phyloP scores from a whole-genome alignment of 2,329 filamentous ascomycete genomes.

The Biscogniauxia mediterranea region DNA sequence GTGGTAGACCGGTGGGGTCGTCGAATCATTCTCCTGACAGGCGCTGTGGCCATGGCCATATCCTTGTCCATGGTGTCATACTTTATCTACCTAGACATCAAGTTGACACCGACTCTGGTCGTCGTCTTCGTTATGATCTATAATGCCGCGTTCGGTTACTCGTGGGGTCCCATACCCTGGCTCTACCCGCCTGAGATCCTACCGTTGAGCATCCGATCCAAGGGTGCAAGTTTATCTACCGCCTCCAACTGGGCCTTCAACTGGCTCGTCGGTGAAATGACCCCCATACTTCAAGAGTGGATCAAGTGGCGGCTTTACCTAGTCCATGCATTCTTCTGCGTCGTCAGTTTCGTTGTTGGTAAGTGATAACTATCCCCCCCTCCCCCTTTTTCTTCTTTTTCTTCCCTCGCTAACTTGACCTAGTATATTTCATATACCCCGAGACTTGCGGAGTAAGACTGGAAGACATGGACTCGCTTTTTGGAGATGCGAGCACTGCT shows the following conservation, averaged over 20 bases:
- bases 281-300: conserved; percentile 84
- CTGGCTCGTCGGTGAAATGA: conserved; percentile 94
- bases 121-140: conserved; percentile 98
- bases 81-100: conserved; percentile 86
- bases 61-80: conserved; percentile 90
- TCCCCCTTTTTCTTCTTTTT: no score
- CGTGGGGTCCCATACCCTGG: conserved; percentile 97
- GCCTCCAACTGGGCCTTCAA: conserved; percentile 99
- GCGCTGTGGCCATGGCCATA: conserved; percentile 84
- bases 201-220: conserved; percentile 92
- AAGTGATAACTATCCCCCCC: conserved; percentile 40
- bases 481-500: conserved; percentile 86
- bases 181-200: conserved; percentile 98
- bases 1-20: conserved; percentile 90
- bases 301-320: conserved; percentile 95
- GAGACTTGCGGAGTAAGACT: conserved; percentile 93
- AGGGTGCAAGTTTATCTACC: conserved; percentile 93
- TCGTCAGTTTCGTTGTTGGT: conserved; percentile 94
- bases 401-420: conserved; percentile 16
- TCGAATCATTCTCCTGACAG: conserved; percentile 83
- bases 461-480: conserved; percentile 94
- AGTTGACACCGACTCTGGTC: conserved; percentile 75
- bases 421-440: conserved; percentile 96
- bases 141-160: conserved; percentile 93
- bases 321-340: conserved; percentile 95